Evolutionary conservation across 1,284 basidiomycete species (phyloP), one percentile per base, ranked within the genome.

Genomic region (Naganishia cerealis): DNA sequence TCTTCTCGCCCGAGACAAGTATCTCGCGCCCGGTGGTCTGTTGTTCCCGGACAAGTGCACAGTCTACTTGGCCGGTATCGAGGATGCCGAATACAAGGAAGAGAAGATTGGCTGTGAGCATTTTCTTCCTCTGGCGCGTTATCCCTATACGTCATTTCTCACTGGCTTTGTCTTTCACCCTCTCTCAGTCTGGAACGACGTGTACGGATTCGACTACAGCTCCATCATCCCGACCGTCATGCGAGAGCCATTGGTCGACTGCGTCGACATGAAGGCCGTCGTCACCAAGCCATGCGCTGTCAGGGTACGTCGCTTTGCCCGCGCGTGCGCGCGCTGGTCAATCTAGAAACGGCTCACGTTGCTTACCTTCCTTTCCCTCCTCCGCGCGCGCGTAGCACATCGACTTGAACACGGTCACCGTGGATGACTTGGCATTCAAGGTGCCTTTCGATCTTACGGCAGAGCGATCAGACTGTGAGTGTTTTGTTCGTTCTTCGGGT

Each of bases 151-250:
- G 57, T 46, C 65, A 13, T 18, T 16, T 46, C 29, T 33, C 2
- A 13, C 6, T 54, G 66, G 18, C 29, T 7, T 33, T 9, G 46
- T 24, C 43, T 18, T 18, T 46, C 16, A 7, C 43, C n/a, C n/a
- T 2, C 24, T 21, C 24, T 15, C 75, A 95, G 93, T 97, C 85
- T 99, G 96, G 96, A 94, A 98, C 79, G 95, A 98, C 76, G 96
- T 99, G 38, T 99, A 99, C 81, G 96, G 96, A 53, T 99, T 99
- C 80, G 94, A 99, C 83, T 99, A 94, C 82, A 96, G 93, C 56
- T 98, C 95, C 82, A 99, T 99, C 86, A 98, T 99, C 82, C 94
- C 97, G 78, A 97, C 99, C 77, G 96, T 96, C 4, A 84, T 99
- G 66, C 87, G 90, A 56, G 96, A 99, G 80, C 96, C 96, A 52